Evolutionary conservation across 2,329 filamentous ascomycete species (phyloP).

Genomic region (Fusarium sp.): DNA sequence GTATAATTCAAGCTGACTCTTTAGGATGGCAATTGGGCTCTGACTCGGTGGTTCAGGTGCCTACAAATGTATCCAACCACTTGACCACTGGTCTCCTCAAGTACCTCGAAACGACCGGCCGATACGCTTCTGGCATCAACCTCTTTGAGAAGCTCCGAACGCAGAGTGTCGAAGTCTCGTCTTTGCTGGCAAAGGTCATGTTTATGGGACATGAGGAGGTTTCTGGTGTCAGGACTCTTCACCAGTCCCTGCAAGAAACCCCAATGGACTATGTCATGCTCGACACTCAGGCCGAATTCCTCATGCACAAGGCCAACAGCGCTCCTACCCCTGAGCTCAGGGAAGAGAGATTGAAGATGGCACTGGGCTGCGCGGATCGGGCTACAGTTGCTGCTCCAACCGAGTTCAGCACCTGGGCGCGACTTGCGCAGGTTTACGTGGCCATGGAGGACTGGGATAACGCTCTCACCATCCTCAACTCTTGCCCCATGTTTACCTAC

Average conservation of each 20-base stretch:
- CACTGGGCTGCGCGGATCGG: constrained; percentile 91
- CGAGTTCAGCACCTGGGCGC: constrained; percentile 97
- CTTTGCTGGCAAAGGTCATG: constrained; percentile 87
- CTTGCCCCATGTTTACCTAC: constrained; percentile 99
- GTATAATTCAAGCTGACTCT: constrained; percentile 24
- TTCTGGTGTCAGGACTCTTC: constrained; percentile 87
- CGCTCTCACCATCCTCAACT: constrained; percentile 93
- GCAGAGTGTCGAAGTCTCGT: constrained; percentile 93
- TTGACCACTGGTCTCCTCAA: constrained; percentile 91
- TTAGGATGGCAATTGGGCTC: constrained; percentile 94
- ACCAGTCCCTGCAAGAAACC: constrained; percentile 87
- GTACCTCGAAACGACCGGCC: constrained; percentile 95
- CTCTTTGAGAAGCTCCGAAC: constrained; percentile 95
- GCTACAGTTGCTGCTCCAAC: constrained; percentile 95
- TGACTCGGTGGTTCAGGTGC: constrained; percentile 96
- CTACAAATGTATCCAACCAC: constrained; percentile 96
- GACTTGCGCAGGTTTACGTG: constrained; percentile 93
- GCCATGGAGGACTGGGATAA: constrained; percentile 96
- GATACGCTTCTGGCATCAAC: constrained; percentile 95
- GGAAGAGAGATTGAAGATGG: constrained; percentile 81
- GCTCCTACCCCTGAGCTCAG: constrained; percentile 65
- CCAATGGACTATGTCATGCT: constrained; percentile 99
- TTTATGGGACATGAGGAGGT: constrained; percentile 98
- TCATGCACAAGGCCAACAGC: constrained; percentile 80
- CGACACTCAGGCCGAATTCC: constrained; percentile 92